Percentiles rank a stretch among this genome's conserved stretches.
Evolutionary conservation across 2,329 filamentous ascomycete genomes (phyloP).

Genomic region (Biscogniauxia marginata): DNA sequence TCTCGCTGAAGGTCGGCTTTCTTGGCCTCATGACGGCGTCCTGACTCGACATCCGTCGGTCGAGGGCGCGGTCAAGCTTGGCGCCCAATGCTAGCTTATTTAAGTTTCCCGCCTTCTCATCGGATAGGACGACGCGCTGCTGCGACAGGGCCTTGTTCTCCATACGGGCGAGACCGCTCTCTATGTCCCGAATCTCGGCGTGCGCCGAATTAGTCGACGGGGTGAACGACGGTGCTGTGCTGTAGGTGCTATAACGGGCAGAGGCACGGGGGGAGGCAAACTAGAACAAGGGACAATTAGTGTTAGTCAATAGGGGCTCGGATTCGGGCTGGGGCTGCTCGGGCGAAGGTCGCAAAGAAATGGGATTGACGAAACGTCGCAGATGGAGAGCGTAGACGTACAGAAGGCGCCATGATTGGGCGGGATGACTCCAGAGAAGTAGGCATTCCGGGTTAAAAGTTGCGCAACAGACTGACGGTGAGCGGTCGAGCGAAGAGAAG

Average conservation of each 20-base stretch:
- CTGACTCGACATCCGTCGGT: conserved; percentile 81
- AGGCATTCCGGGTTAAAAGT: conserved; percentile 43
- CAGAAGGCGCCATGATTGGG: conserved; percentile 62
- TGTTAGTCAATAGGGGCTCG: conserved; percentile 1
- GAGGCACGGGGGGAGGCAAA: conserved; percentile 48
- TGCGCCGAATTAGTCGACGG: conserved; percentile 54
- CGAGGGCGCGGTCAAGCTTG: conserved; percentile 85
- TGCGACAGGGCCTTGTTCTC: conserved; percentile 82
- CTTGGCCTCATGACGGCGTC: conserved; percentile 78
- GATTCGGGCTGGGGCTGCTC: neutral
- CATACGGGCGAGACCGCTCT: conserved; percentile 78
- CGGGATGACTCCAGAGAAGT: conserved; percentile 59
- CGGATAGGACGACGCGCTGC: conserved; percentile 76
- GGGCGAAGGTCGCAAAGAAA: conserved; percentile 1
- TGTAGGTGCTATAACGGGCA: conserved; percentile 59
- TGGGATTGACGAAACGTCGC: conserved; percentile 9
- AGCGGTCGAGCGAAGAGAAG: neutral
- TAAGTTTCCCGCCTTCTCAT: conserved; percentile 78
- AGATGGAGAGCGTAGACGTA: conserved; percentile 39
- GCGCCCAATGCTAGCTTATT: conserved; percentile 85
- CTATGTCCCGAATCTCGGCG: conserved; percentile 66
- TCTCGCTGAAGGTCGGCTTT: conserved; percentile 38
- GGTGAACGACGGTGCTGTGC: conserved; percentile 60
- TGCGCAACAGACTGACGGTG: neutral
- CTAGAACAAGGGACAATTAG: conserved; percentile 10